A percentile compares a stretch with the other conserved stretches of the same genome.
Evolutionary conservation across 2,329 filamentous ascomycete species (phyloP).

Genomic region (Aureobasidium namibiae): DNA sequence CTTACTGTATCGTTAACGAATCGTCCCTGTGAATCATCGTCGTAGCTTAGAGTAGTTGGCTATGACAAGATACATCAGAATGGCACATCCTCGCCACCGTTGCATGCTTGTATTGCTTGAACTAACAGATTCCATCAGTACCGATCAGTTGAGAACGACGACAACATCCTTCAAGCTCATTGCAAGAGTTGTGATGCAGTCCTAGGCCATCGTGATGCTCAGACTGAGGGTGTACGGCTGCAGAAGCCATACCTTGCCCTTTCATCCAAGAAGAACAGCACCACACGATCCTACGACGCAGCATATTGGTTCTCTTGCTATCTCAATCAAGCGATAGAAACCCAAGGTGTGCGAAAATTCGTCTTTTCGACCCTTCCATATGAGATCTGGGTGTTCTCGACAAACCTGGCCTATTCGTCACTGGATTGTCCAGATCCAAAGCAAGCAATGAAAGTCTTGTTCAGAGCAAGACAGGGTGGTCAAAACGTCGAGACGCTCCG

Average conservation of each 20-base stretch:
- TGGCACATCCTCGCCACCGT: not conserved
- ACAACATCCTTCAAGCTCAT: not conserved
- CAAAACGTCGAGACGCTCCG: conserved; percentile 22
- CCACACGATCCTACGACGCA: conserved; percentile 16
- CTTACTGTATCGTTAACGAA: conserved; percentile 17
- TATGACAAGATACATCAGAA: conserved; percentile 16
- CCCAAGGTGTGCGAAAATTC: conserved; percentile 49
- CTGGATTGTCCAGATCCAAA: conserved; percentile 32
- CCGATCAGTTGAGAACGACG: not conserved
- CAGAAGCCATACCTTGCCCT: conserved; percentile 24
- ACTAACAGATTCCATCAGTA: not conserved
- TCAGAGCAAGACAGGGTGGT: conserved; percentile 29
- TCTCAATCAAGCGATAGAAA: conserved; percentile 48
- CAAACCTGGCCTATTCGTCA: conserved; percentile 49
- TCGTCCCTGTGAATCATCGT: conserved; percentile 24
- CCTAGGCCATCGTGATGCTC: conserved; percentile 35
- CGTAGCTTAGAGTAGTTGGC: conserved; percentile 23
- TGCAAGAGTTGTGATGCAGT: not conserved
- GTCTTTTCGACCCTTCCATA: conserved; percentile 48
- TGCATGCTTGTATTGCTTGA: conserved; percentile 17
- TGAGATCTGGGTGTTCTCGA: conserved; percentile 52
- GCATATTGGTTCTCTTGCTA: conserved; percentile 46
- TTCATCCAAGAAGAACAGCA: not conserved
- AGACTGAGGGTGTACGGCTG: conserved; percentile 34
- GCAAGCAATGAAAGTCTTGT: conserved; percentile 52